A percentile compares a stretch with the other conserved stretches of the same genome.
Conservation (phyloP, 768 basidiomycete genomes). For the Kwoniella mangroviensis region DNA sequence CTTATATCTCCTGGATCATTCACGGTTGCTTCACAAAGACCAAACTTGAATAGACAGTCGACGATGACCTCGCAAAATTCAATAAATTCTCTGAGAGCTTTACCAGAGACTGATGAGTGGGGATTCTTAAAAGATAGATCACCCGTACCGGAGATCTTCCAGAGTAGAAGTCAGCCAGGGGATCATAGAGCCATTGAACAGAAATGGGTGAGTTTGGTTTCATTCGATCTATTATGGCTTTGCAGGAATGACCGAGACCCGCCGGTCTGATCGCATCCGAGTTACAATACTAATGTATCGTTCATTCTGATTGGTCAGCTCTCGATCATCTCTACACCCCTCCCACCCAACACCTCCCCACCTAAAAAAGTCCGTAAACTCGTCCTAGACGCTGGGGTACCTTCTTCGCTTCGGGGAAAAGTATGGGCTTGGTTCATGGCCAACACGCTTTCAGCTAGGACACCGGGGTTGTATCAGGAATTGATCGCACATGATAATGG, state of each 20-base stretch:
- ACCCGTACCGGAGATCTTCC: slow-evolving; percentile 50
- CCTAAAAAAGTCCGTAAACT: slow-evolving; percentile 53
- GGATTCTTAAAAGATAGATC: slow-evolving; percentile 49
- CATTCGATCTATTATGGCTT: too few species aligned
- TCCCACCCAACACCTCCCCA: slow-evolving; percentile 26
- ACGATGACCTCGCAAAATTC: slow-evolving; percentile 13
- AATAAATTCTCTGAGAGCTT: slow-evolving; percentile 11
- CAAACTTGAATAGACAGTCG: background rate
- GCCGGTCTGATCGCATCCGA: too few species aligned
- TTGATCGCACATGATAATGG: slow-evolving; percentile 47
- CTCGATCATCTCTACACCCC: slow-evolving; percentile 40
- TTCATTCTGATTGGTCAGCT: slow-evolving; percentile 25
- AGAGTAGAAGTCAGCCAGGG: slow-evolving; percentile 28
- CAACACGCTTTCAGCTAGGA: slow-evolving; percentile 33
- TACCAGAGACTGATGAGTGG: slow-evolving; percentile 54
- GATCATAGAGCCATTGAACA: slow-evolving; percentile 45
- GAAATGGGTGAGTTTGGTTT: slow-evolving; percentile 55
- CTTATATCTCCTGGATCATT: slow-evolving; percentile 1
- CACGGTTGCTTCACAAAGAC: background rate
- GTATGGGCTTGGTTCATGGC: slow-evolving; percentile 56
- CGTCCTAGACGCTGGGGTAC: slow-evolving; percentile 46
- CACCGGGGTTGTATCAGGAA: slow-evolving; percentile 47
- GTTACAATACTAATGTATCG: too few species aligned
- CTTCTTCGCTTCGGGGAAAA: slow-evolving; percentile 46
- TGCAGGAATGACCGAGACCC: too few species aligned